Evolutionary conservation across 2,329 filamentous ascomycete species (phyloP).

Genomic region (Coniochaeta sp.): DNA sequence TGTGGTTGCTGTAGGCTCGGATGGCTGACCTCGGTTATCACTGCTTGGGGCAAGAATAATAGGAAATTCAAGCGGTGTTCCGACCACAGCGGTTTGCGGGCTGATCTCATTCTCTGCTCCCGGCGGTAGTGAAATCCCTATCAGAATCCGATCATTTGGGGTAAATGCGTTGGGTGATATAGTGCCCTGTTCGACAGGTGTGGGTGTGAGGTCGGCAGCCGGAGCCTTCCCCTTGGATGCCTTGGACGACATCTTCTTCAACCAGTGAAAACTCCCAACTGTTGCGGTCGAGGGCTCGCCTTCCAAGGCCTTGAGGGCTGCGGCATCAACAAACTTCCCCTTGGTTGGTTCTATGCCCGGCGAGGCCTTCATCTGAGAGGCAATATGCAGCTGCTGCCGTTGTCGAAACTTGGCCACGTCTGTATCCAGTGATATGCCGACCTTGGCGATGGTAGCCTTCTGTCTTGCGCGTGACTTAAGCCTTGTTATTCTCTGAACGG

Average conservation of each 20-base stretch:
- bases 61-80: constrained; percentile 28
- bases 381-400: constrained; percentile 29
- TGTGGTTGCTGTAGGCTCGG: constrained; percentile 11
- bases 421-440: constrained; percentile 63
- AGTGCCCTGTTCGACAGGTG: constrained; percentile 35
- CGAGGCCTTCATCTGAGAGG: constrained; percentile 17
- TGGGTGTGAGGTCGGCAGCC: constrained; percentile 14
- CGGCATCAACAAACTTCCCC: constrained; percentile 49
- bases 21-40: constrained; percentile 6
- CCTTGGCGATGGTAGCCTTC: constrained; percentile 51
- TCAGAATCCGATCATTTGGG: constrained; percentile 51
- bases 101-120: constrained; percentile 40
- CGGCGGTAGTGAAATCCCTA: constrained; percentile 60
- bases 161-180: constrained; percentile 53
- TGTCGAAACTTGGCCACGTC: constrained; percentile 51
- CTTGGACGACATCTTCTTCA: constrained; percentile 33
- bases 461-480: constrained; percentile 55
- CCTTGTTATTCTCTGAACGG: constrained; percentile 33
- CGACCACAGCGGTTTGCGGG: constrained; percentile 39
- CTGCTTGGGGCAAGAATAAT: constrained; percentile 5
- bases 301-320: constrained; percentile 52
- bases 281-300: constrained; percentile 46
- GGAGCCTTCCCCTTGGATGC: constrained; percentile 17
- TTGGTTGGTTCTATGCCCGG: constrained; percentile 14
- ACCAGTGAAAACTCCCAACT: constrained; percentile 51